Percentiles rank a stretch among this genome's conserved stretches.
phyloP scores from a whole-genome alignment of 441 rosid genomes.

The Jatropha podagrica region DNA sequence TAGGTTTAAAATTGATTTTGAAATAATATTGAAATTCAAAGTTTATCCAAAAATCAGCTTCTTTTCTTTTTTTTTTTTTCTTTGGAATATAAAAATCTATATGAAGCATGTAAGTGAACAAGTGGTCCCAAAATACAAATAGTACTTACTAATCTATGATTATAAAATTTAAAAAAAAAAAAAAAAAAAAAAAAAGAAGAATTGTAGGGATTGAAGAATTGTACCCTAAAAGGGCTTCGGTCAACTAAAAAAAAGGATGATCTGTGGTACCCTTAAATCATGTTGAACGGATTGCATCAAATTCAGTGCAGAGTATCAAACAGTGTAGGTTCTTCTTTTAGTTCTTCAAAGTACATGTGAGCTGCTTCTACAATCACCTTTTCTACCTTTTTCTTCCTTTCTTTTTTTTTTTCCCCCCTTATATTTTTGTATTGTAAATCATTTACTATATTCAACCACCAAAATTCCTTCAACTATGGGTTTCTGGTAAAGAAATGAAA shows the following conservation, averaged over 20 bases:
- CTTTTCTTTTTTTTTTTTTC: no score
- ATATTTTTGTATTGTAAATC: no score
- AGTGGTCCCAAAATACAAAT: not conserved
- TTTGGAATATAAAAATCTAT: no score
- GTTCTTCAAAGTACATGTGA: conserved; percentile 10
- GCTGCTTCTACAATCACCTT: conserved; percentile 10
- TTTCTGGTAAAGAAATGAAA: no score
- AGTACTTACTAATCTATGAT: no score
- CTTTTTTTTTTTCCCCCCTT: not conserved
- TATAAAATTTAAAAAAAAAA: not conserved
- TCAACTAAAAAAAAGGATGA: conserved; percentile 20
- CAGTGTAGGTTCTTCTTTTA: not conserved
- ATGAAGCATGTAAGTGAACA: no score
- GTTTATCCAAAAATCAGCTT: no score
- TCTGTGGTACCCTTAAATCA: conserved; percentile 12
- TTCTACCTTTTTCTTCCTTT: conserved; percentile 1
- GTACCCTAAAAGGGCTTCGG: not conserved
- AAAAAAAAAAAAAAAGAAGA: not conserved
- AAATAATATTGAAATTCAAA: no score
- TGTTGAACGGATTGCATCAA: conserved; percentile 28
- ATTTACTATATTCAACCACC: no score
- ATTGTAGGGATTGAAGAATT: not conserved
- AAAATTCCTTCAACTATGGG: no score
- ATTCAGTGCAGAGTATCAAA: conserved; percentile 30
- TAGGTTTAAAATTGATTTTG: no score